phyloP scores from a whole-genome alignment of 805 yeast genomes.

The Sugiyamaella valdiviana region DNA sequence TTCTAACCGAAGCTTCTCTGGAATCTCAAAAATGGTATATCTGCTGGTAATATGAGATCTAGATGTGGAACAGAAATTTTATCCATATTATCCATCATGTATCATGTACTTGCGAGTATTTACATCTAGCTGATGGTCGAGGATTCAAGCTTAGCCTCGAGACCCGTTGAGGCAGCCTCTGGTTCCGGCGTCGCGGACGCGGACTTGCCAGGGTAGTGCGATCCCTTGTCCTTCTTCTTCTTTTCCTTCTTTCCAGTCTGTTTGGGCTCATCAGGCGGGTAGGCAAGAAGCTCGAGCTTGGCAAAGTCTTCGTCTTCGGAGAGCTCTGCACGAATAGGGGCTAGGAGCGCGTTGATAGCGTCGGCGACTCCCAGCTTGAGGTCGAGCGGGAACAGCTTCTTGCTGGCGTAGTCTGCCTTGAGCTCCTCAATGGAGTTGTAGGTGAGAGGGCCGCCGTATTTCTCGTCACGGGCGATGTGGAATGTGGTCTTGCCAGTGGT shows the following conservation, averaged over 20 bases:
- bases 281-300: constrained; percentile 70
- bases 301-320: constrained; percentile 60
- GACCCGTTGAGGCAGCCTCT: constrained; percentile 13
- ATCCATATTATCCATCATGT: no score
- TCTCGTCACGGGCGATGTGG: constrained; percentile 84
- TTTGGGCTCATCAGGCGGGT: constrained; percentile 64
- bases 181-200: constrained; percentile 4
- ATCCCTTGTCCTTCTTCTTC: constrained; percentile 74
- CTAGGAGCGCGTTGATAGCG: constrained; percentile 71
- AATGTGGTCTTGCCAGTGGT: constrained; percentile 48
- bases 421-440: constrained; percentile 63
- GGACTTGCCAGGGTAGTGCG: constrained; percentile 74
- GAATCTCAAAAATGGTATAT: no score
- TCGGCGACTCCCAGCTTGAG: constrained; percentile 88
- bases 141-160: neutral
- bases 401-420: constrained; percentile 63
- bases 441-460: constrained; percentile 89
- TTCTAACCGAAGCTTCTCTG: no score
- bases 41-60: no score
- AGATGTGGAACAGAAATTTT: no score
- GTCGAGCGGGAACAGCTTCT: constrained; percentile 84
- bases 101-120: no score
- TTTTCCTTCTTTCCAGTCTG: constrained; percentile 65
- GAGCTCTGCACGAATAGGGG: constrained; percentile 73
- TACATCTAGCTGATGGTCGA: no score